Base-by-base conservation (phyloP, 2,329 filamentous ascomycete species). In the Madurella mycetomatis region DNA sequence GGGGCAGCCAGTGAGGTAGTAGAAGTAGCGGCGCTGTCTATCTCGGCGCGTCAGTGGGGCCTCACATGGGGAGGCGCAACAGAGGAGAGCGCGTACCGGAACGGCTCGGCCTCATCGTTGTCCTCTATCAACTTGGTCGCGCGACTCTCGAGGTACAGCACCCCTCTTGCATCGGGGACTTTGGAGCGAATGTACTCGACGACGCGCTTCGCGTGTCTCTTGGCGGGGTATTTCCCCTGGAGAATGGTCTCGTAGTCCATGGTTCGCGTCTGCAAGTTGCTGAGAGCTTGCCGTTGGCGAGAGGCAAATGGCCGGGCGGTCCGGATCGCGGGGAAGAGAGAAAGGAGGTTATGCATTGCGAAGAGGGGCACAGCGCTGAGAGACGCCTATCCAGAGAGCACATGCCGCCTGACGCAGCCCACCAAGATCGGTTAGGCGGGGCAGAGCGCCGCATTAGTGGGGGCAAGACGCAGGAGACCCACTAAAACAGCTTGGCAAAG, bases 21-120 rank as follows among this genome's bases (percentile, higher is more conserved):
- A 96, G 76, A 99, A 99, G 70, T 85, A 89, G 52, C 94, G 86
- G 59, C 92, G 88, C 73, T 96, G 92, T 61, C 90, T 91, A 54
- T 37, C 34, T 37, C 18, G 31, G 16, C 9, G 11, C n/a, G 25
- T 53, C 18, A 34, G 51, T 12, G 40, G 49, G 34, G 34, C 18
- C 46, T 9, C 5, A 37, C 15, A 9, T 17, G 9, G 11, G 32
- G 9, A 9, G 32, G 11, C 13, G 12, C 18, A 30, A 15, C 9
- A 44, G 8, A 37, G 32, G 11, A 37, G 9, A 1, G 13, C 0
- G 34, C 51, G 52, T 78, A 91, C 84, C 90, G 82, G 70, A 96
- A 96, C 19, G 84, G 90, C 65, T 85, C 82, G 8, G 86, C 80
- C 67, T 88, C 84, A 71, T 97, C 94, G 67, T 90, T 92, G 70